Evolutionary conservation across 129 eudicot species (phyloP).

Genomic region (Kitagawia praeruptora): DNA sequence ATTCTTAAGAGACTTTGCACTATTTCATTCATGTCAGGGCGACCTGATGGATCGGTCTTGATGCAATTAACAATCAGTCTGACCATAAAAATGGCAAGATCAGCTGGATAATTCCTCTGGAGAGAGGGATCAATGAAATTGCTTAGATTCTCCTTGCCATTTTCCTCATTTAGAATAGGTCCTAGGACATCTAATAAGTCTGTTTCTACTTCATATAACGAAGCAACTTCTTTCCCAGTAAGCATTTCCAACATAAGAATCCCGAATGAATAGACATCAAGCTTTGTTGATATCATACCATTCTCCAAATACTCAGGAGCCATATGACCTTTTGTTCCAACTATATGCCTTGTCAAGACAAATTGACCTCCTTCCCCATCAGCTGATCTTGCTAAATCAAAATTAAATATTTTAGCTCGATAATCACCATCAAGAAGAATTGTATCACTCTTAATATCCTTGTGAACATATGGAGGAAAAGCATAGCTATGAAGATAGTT

Average conservation of each 20-base stretch:
- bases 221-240: conserved; percentile 55
- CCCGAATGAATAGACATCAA: conserved; percentile 89
- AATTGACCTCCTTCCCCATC: conserved; percentile 64
- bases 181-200: conserved; percentile 42
- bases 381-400: conserved; percentile 66
- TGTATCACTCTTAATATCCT: conserved; percentile 61
- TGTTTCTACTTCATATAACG: conserved; percentile 28
- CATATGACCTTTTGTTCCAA: conserved; percentile 93
- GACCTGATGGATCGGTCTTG: conserved; percentile 52
- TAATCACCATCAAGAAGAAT: conserved; percentile 62
- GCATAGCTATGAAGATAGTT: conserved; percentile 78
- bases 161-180: conserved; percentile 35
- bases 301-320: conserved; percentile 91
- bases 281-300: conserved; percentile 77
- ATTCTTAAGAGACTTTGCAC: conserved; percentile 50
- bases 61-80: conserved; percentile 51
- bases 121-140: conserved; percentile 51
- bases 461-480: conserved; percentile 78
- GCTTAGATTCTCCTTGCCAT: conserved; percentile 24
- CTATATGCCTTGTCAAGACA: conserved; percentile 76
- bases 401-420: conserved; percentile 73
- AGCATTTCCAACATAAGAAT: conserved; percentile 72
- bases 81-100: conserved; percentile 37
- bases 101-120: conserved; percentile 44
- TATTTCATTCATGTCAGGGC: conserved; percentile 74